A percentile compares a stretch with the other conserved stretches of the same genome.
Conservation (phyloP, 2,329 filamentous ascomycete genomes). For the Talaromyces funiculosus region DNA sequence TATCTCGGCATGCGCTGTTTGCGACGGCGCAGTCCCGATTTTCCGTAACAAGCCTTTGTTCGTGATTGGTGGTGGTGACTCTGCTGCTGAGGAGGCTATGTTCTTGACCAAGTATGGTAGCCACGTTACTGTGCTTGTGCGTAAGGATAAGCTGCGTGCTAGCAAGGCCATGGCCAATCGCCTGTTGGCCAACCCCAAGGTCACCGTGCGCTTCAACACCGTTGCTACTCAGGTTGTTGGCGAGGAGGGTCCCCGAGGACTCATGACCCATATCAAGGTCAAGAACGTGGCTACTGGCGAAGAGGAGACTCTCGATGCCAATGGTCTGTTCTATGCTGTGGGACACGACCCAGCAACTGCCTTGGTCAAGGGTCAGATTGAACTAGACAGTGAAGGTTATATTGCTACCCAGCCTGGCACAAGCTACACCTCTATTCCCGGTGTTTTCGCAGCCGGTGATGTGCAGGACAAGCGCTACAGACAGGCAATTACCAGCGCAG, state of each 20-base stretch:
- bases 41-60: conserved; percentile 94
- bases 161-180: conserved; percentile 88
- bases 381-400: conserved; percentile 86
- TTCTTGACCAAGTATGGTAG: conserved; percentile 97
- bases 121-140: conserved; percentile 89
- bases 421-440: conserved; percentile 78
- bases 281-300: conserved; percentile 71
- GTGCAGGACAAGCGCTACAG: conserved; percentile 98
- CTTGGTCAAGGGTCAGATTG: conserved; percentile 85
- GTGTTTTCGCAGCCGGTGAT: conserved; percentile 94
- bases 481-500: conserved; percentile 95
- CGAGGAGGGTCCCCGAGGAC: conserved; percentile 63
- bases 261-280: conserved; percentile 84
- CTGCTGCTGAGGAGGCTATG: conserved; percentile 92
- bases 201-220: conserved; percentile 82
- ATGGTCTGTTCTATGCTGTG: conserved; percentile 93
- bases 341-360: conserved; percentile 89
- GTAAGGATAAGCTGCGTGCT: conserved; percentile 78
- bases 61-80: conserved; percentile 95
- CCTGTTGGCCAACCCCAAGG: conserved; percentile 76
- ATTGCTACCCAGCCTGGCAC: conserved; percentile 84
- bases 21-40: conserved; percentile 93
- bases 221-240: conserved; percentile 78
- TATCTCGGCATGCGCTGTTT: conserved; percentile 93
- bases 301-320: conserved; percentile 80